Percentiles rank a stretch among this genome's conserved stretches.
Evolutionary conservation across 164 flowering plant species (phyloP).

Genomic region (Platanus orientalis): DNA sequence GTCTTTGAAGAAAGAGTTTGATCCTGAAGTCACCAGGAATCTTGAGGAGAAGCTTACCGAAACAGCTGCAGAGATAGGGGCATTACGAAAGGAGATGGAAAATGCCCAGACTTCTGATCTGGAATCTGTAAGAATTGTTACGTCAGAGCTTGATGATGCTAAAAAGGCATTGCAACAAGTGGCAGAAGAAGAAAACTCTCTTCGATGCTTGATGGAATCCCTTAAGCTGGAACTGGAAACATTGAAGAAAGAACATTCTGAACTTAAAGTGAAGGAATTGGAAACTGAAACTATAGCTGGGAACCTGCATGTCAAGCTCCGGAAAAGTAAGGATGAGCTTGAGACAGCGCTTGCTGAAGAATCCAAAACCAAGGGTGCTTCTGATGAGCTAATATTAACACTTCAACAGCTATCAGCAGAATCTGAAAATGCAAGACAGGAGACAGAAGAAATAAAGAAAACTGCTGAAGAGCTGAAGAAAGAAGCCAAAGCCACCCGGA

Average conservation of each 20-base stretch:
- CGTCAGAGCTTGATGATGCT: conserved; percentile 71
- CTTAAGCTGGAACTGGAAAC: conserved; percentile 69
- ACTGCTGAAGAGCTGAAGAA: no score
- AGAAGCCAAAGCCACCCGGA: conserved; percentile 33
- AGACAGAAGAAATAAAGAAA: no score
- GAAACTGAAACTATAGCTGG: conserved; percentile 77
- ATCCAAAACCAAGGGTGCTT: conserved; percentile 47
- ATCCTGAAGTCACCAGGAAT: conserved; percentile 39
- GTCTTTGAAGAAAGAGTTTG: conserved; percentile 47
- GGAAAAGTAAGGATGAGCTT: conserved; percentile 62
- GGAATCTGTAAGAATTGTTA: conserved; percentile 53
- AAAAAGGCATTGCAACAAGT: conserved; percentile 72
- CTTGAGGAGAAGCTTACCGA: conserved; percentile 53
- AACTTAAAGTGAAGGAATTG: conserved; percentile 67
- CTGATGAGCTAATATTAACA: conserved; percentile 60
- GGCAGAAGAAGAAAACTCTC: conserved; percentile 66
- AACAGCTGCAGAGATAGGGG: conserved; percentile 42
- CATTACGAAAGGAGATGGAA: no score
- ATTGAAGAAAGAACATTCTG: conserved; percentile 68
- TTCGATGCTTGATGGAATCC: conserved; percentile 52
- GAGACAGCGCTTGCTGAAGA: conserved; percentile 59
- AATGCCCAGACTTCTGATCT: no score
- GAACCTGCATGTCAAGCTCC: conserved; percentile 66
- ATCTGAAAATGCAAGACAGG: no score
- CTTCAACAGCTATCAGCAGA: no score